Evolutionary conservation across 1,284 basidiomycete species (phyloP).

Genomic region (Pisolithus thermaeus): DNA sequence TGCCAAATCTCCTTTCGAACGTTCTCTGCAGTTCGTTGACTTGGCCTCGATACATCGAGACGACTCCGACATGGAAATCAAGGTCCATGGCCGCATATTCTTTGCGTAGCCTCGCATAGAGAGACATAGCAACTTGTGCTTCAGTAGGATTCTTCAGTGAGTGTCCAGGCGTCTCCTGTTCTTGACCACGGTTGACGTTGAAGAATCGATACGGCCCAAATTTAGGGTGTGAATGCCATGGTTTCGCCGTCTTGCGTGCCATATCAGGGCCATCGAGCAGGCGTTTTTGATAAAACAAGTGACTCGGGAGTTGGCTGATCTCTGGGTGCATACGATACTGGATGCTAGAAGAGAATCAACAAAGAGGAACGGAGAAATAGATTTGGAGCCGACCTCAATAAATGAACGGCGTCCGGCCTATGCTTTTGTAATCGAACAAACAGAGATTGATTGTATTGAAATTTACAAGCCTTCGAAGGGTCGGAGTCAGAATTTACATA

Average conservation of each 20-base stretch:
- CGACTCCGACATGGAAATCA: conserved; percentile 80
- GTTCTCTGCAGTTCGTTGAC: conserved; percentile 69
- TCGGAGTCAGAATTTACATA: conserved; percentile 8
- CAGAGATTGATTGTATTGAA: conserved; percentile 85
- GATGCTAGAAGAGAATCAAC: conserved; percentile 51
- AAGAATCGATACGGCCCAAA: conserved; percentile 92
- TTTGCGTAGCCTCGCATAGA: conserved; percentile 71
- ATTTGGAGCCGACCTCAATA: conserved; percentile 65
- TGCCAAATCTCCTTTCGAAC: conserved; percentile 74
- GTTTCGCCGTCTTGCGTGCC: conserved; percentile 74
- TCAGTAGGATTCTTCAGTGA: conserved; percentile 82
- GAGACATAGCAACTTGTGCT: conserved; percentile 69
- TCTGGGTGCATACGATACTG: conserved; percentile 99
- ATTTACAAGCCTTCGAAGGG: conserved; percentile 57
- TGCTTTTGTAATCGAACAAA: conserved; percentile 90
- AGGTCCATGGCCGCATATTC: conserved; percentile 67
- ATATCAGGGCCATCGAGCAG: conserved; percentile 89
- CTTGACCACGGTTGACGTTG: conserved; percentile 62
- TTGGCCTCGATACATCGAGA: conserved; percentile 96
- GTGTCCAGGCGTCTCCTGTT: conserved; percentile 52
- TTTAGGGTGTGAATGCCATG: conserved; percentile 80
- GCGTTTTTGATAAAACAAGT: conserved; percentile 81
- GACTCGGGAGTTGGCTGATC: conserved; percentile 88
- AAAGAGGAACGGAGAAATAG: background rate
- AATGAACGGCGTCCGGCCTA: conserved; percentile 75